phyloP scores from a whole-genome alignment of 805 yeast genomes.

The Maudiozyma pseudohumilis region DNA sequence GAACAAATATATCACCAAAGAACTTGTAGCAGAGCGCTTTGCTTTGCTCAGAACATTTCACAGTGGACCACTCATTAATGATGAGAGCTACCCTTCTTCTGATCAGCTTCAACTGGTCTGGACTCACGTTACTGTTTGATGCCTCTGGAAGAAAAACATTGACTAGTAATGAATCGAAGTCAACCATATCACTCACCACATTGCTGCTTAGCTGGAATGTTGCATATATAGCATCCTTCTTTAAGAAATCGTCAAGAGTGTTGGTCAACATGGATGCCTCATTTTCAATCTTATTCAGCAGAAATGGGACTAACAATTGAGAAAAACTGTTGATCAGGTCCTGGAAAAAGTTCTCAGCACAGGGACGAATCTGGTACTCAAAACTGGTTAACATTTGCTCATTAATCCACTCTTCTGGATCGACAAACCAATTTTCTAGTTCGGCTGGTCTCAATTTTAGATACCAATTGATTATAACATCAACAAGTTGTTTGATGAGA shows the following conservation, averaged over 20 bases:
- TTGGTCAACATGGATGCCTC: conserved; percentile 29
- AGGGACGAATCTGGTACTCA: conserved; percentile 77
- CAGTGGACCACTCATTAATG: conserved; percentile 70
- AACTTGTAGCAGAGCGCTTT: conserved; percentile 50
- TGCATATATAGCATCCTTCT: conserved; percentile 70
- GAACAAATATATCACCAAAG: conserved; percentile 40
- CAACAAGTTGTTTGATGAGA: conserved; percentile 48
- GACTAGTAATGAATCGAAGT: conserved; percentile 54
- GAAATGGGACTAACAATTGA: conserved; percentile 41
- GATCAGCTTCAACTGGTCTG: conserved; percentile 50
- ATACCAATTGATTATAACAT: conserved; percentile 62
- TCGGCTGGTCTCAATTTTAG: conserved; percentile 66
- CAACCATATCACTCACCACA: conserved; percentile 53
- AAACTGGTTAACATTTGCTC: conserved; percentile 69
- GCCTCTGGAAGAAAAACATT: conserved; percentile 60
- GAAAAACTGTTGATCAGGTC: conserved; percentile 60
- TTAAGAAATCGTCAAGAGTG: conserved; percentile 40
- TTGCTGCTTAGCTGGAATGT: conserved; percentile 73
- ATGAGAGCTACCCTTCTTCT: conserved; percentile 70
- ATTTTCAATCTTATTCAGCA: conserved; percentile 47
- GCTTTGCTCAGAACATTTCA: conserved; percentile 51
- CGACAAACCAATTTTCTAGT: conserved; percentile 69
- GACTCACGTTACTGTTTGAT: conserved; percentile 27
- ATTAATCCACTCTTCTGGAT: conserved; percentile 89
- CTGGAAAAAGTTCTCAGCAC: conserved; percentile 78